Percentiles rank a stretch among this genome's conserved stretches.
These are phyloP conservation scores for Mycena indigotica DNA, from an alignment of 768 basidiomycete species.

Conservation along the genomic window DNA sequence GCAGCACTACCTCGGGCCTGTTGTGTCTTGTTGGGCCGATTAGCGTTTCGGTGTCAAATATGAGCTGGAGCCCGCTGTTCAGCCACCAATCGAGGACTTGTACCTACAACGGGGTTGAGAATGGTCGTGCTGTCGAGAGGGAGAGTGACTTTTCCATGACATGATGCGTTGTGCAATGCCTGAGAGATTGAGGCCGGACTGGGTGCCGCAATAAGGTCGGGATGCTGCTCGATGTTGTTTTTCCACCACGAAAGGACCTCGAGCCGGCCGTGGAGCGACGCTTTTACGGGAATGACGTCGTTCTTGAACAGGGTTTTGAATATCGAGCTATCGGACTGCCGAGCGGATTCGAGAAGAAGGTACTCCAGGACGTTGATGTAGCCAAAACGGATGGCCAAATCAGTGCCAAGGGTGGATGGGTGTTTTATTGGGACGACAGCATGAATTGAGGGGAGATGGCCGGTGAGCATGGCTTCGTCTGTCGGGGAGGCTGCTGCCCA, in stretches of 20 bases:
- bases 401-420: conserved; percentile 72
- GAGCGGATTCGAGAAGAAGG: conserved; percentile 53
- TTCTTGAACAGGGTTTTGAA: conserved; percentile 67
- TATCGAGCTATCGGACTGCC: conserved; percentile 49
- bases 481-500: conserved; percentile 73
- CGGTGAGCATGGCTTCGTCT: conserved; percentile 74
- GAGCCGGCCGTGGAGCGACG: conserved; percentile 73
- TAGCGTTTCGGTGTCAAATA: conserved; percentile 80
- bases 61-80: conserved; percentile 71
- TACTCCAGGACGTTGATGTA: conserved; percentile 78
- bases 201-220: conserved; percentile 60
- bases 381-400: conserved; percentile 68
- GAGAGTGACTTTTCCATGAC: conserved; percentile 58
- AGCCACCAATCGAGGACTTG: conserved; percentile 83
- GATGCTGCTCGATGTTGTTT: conserved; percentile 59
- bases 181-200: conserved; percentile 59
- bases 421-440: conserved; percentile 56
- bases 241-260: conserved; percentile 84
- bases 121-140: too few relatives aligned
- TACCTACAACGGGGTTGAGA: conserved; percentile 48
- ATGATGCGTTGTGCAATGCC: conserved; percentile 77
- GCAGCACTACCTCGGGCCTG: conserved; percentile 50
- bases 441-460: conserved; percentile 60
- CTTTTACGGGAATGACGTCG: conserved; percentile 75
- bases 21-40: conserved; percentile 82